Evolutionary conservation across 163 green algal genomes (phyloP), one percentile per base, ranked within the genome.

Genomic region (Volvox carteri): DNA sequence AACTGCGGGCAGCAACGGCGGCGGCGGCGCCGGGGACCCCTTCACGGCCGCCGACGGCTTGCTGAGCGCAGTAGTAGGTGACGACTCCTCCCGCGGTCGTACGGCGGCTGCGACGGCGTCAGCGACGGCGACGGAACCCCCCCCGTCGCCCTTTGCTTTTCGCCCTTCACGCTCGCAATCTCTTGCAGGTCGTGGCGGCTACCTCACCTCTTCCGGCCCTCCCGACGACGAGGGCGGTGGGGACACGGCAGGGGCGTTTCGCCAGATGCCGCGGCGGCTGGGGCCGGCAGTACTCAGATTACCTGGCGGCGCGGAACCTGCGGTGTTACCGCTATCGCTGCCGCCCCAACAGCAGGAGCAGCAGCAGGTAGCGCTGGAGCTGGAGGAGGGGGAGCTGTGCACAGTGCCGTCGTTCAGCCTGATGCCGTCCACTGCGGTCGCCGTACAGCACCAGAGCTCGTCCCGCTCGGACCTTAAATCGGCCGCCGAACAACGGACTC

Each of bases 351-450:
- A 65, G 25, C 54, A 65, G 54, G 19, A 19, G 54, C 54, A 65
- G 50, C 50, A 58, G 54, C 54, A 65, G 54, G 54, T 65, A 23
- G 54, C 8, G 25, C 54, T 19, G 25, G 19, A 65, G 54, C 54
- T 65, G 6, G 54, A 65, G 54, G 54, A 65, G 7, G 54, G 28
- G 3, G 39, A 78, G 39, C 70, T 78, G 11, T 35, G 42, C 11
- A 78, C 70, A 9, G 39, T 78, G 70, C 70, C 70, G 4, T 78
- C 70, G 39, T 78, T 78, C 25, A 75, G 65, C 65, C 8, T 75
- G 30, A 14, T 75, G 65, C 65, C 65, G 18, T 33, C 33, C 3
- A 9, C n/a, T 37, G 3, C 60, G 28, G n/a, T 14, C 48, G 12
- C 14, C 48, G 48, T 14, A 14, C 48, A 58, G 48, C 48, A 11